Evolutionary conservation across 1,139 yeast genomes (phyloP), one percentile per base, ranked within the genome.

Genomic region (Entelexis paramagnoliae): DNA sequence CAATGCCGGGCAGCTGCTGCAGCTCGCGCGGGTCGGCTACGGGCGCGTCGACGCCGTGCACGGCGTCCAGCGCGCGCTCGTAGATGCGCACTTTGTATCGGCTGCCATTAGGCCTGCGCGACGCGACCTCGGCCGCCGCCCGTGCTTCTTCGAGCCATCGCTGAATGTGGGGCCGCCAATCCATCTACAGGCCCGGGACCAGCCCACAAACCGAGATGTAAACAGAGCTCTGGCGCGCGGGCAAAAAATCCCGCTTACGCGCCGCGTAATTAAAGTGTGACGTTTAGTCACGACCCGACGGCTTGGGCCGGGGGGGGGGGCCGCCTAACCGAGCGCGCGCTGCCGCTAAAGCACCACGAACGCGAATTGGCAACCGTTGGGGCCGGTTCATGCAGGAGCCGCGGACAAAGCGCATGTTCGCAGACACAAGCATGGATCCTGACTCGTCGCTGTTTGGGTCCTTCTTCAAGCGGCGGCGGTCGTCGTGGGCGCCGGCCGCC

Each of bases 71-170:
- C 2, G 85, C 83, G 50, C 72, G 67, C 52, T 68, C 68, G 57
- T 77, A 78, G 1, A 76, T 70, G 45, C 71, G 64, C 0, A 75
- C 75, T 41, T 71, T 49, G 41, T 46, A 51, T 8, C 54, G 38
- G n/a, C 52, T 34, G 20, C 56, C 56, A 26, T 46, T 49, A 16
- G 54, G 56, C 30, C 39, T 28, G 16, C 38, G 13, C 8, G 56
- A 51, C 39, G 51, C 54, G 24, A 46, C 34, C 20, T 41, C 46
- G 4, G 56, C 52, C n/a, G 66, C 66, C 2, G 70, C 71, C 2
- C 76, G 72, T 53, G 72, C 74, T 30, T 73, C 78, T 51, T 73
- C 69, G 16, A 82, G 69, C 84, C 85, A 81, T 40, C 63, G 64
- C 4, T 70, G 62, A 53, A 74, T 75, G 20, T 78, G 67, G 22